Conservation (phyloP, 495 filamentous ascomycete genomes). For the Penicillium maclennaniae region DNA sequence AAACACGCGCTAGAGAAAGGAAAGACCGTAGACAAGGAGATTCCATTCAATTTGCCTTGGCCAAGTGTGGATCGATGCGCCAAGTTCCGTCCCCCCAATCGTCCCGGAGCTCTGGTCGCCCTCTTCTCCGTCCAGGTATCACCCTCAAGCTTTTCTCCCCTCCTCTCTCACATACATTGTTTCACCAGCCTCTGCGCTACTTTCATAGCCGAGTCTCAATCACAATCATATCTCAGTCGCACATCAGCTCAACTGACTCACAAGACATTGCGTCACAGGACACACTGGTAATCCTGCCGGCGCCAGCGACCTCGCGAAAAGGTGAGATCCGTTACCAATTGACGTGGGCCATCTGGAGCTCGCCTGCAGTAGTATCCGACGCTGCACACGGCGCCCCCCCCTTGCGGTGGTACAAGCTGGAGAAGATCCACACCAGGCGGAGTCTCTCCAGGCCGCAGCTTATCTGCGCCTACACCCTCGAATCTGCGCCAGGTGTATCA, state of each 20-base stretch:
- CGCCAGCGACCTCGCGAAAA: not conserved
- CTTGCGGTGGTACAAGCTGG: slow-evolving; percentile 16
- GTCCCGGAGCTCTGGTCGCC: slow-evolving; percentile 12
- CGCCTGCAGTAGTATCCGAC: slow-evolving; percentile 12
- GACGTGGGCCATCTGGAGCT: not conserved
- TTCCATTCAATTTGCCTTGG: not conserved
- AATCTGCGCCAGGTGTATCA: slow-evolving; percentile 5
- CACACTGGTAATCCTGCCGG: slow-evolving; percentile 1
- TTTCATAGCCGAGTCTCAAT: not conserved
- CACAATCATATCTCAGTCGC: not conserved
- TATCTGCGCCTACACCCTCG: slow-evolving; percentile 7
- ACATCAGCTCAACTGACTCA: not conserved
- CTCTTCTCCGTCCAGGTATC: not conserved
- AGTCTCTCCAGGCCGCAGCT: slow-evolving; percentile 6
- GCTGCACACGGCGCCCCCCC: slow-evolving; percentile 10
- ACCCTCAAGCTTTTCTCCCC: not conserved
- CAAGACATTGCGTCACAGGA: not conserved
- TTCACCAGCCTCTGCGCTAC: slow-evolving; percentile 2
- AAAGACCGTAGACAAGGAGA: not conserved
- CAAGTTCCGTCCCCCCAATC: slow-evolving; percentile 6
- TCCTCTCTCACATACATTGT: not conserved
- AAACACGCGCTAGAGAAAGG: not conserved
- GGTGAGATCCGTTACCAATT: slow-evolving; percentile 5
- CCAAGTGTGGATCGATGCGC: slow-evolving; percentile 4
- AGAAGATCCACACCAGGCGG: slow-evolving; percentile 8